Evolutionary conservation across 2,329 filamentous ascomycete species (phyloP), one percentile per base, ranked within the genome.

Genomic region (Rhynchosporium agropyri): DNA sequence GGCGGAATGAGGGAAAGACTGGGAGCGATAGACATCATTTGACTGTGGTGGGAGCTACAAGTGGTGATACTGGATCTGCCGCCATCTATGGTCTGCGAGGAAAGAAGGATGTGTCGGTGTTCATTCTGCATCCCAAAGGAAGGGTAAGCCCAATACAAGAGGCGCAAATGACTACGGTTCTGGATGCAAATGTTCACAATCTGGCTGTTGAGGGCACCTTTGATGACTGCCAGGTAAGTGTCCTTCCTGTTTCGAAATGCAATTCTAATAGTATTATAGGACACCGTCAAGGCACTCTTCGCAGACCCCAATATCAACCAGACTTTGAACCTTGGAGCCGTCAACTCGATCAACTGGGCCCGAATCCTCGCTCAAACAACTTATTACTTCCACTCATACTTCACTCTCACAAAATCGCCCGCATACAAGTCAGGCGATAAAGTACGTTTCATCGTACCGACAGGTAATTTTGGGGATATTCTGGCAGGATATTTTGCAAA

Each of bases 311-410:
- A 92, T 61, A 89, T 91, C 75, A 98, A 98, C 81, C 80, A 84
- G 70, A 87, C 85, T 1, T 86, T 94, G 73, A 92, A 91, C 69
- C 88, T 98, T 49, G 94, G 90, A 46, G 94, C 95, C 49, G 92
- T 98, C 69, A 98, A 98, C 81, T 95, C 90, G 51, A 98, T 98
- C 79, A 98, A 98, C 80, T 97, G 89, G 85, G 90, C 93, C 1
- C 85, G 95, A 70, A 98, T 99, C 70, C 84, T 99, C 43, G 94
- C 95, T 12, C 95, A 99, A 79, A 97, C 96, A 68, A 92, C 91
- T 65, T 98, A 97, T 83, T 99, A 97, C 82, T 96, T 97, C 81
- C 83, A 95, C 77, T 88, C 95, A 12, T 98, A 98, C 82, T 97
- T 97, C 78, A 80, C 88, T 13, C 86, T 99, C 40, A 83, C 81